A percentile compares a stretch with the other conserved stretches of the same genome.
Evolutionary conservation across 208 protist genomes (phyloP).

Genomic region (Leishmania amazonensis): DNA sequence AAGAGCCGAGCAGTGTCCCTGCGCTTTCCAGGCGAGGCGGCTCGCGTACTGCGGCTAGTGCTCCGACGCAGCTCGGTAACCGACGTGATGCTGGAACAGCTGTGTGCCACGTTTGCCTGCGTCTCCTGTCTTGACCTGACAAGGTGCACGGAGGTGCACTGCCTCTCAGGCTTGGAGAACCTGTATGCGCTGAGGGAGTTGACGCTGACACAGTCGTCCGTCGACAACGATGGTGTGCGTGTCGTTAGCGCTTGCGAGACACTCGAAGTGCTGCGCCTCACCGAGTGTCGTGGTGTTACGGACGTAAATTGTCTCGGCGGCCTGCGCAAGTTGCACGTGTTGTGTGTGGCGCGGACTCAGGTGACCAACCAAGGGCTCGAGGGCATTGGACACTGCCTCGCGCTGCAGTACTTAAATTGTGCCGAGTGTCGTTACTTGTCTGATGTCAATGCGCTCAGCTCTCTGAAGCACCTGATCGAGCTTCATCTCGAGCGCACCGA

Average conservation of each 20-base stretch:
- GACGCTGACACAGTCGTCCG: constrained; percentile 28
- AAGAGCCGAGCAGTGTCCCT: not conserved
- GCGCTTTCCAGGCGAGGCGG: not conserved
- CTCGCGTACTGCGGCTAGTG: constrained; percentile 16
- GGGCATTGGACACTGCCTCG: constrained; percentile 48
- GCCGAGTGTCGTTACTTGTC: constrained; percentile 69
- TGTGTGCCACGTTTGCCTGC: constrained; percentile 16
- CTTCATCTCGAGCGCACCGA: constrained; percentile 61
- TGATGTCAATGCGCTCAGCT: constrained; percentile 56
- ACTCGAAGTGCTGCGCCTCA: constrained; percentile 52
- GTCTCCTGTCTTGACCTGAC: constrained; percentile 50
- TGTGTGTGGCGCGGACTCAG: constrained; percentile 58
- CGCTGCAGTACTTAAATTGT: constrained; percentile 52
- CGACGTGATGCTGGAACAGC: constrained; percentile 19
- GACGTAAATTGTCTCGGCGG: constrained; percentile 49
- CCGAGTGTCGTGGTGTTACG: constrained; percentile 56
- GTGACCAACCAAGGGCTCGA: constrained; percentile 62
- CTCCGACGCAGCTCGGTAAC: constrained; percentile 25
- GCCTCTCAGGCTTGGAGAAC: constrained; percentile 33
- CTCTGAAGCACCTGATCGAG: constrained; percentile 46
- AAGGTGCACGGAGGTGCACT: constrained; percentile 46
- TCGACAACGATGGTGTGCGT: constrained; percentile 50
- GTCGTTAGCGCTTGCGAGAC: constrained; percentile 36
- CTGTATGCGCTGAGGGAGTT: constrained; percentile 38
- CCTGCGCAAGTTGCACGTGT: constrained; percentile 39